Conservation (phyloP, 2,329 filamentous ascomycete genomes). For the Colletotrichum ledebouriae region DNA sequence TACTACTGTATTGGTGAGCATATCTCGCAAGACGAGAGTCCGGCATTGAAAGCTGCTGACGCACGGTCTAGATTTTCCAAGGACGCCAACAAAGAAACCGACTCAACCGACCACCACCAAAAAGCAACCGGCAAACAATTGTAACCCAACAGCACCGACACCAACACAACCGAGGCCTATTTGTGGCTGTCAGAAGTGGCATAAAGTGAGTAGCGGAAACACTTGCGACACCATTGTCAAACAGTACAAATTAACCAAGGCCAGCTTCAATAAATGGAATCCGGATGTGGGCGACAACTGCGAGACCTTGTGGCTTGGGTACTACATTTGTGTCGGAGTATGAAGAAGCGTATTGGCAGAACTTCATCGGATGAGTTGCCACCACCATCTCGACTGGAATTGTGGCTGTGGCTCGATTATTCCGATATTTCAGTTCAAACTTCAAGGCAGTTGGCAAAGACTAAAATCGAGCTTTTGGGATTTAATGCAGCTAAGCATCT, state of each 20-base stretch:
- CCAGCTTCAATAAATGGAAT: neutral
- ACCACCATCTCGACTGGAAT: too few species aligned
- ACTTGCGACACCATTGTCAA: constrained; percentile 32
- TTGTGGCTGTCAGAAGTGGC: constrained; percentile 41
- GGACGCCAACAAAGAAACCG: too few species aligned
- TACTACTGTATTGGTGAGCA: neutral
- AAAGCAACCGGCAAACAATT: neutral
- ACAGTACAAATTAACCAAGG: neutral
- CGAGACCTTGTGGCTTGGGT: neutral
- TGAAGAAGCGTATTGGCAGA: too few species aligned
- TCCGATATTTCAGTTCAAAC: too few species aligned
- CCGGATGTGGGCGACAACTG: neutral
- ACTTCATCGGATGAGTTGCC: too few species aligned
- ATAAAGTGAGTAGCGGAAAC: constrained; percentile 30
- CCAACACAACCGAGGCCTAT: neutral
- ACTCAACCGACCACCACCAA: neutral
- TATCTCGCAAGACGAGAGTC: neutral
- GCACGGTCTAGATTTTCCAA: too few species aligned
- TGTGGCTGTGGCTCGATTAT: too few species aligned
- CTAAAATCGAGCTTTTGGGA: too few species aligned
- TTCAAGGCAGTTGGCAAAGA: too few species aligned
- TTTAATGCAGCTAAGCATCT: too few species aligned
- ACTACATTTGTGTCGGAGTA: too few species aligned
- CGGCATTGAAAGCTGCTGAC: too few species aligned
- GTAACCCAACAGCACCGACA: neutral